Conservation (phyloP, 2,329 filamentous ascomycete genomes). For the Fusarium sp. region DNA sequence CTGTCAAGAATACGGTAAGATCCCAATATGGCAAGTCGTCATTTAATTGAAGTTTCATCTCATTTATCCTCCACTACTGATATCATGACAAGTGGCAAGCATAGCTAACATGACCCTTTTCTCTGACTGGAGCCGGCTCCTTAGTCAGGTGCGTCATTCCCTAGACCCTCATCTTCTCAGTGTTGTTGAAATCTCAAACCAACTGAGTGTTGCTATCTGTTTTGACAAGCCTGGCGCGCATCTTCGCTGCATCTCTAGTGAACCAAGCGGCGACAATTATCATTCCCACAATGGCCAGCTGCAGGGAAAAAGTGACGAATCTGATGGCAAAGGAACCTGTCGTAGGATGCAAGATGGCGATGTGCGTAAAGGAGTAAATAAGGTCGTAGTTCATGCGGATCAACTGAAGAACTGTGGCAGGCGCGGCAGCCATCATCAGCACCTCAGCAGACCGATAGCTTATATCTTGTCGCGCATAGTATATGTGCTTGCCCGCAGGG, state of each 20-base stretch:
- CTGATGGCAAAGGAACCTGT: not conserved
- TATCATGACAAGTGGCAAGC: accelerated
- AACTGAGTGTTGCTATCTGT: not conserved
- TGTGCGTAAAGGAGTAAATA: not conserved
- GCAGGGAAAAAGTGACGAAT: not conserved
- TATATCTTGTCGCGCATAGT: not conserved
- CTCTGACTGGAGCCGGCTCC: not conserved
- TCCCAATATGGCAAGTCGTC: accelerated
- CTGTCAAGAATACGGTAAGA: accelerated
- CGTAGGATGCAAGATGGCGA: not conserved
- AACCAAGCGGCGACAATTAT: not conserved
- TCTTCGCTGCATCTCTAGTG: not conserved
- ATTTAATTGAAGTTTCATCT: not conserved
- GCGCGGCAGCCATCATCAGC: not conserved
- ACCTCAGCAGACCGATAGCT: not conserved
- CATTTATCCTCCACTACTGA: not conserved
- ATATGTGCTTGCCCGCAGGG: not conserved
- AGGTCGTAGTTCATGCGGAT: not conserved
- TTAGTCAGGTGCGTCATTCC: accelerated
- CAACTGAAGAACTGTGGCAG: not conserved
- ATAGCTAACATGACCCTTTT: accelerated
- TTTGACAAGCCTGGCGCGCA: not conserved
- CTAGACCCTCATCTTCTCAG: accelerated
- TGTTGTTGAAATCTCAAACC: accelerated
- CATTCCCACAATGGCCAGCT: not conserved